Evolutionary conservation across 305 asterid species (phyloP), one percentile per base, ranked within the genome.

Genomic region (Rubia tinctorum): DNA sequence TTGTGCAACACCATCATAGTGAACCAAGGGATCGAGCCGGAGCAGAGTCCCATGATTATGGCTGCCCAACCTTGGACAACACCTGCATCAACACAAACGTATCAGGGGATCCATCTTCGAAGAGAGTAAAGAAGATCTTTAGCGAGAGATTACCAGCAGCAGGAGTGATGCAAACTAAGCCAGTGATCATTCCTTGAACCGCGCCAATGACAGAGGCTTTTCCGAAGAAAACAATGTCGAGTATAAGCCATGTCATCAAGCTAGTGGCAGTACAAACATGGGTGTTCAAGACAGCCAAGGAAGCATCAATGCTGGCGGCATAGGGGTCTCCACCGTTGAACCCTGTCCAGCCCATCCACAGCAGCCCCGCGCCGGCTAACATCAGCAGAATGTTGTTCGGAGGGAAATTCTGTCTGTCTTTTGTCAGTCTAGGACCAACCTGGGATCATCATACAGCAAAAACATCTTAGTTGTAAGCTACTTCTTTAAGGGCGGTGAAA

Each of bases 51-150:
- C 90, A 89, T 85, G 20, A 87, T 43, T 68, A 89, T 85, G 5
- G 95, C 95, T 15, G 95, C 95, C 95, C 95, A 89, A 14, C 89
- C 86, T 27, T 87, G 95, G 13, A 89, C 91, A 20, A 89, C 87
- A n/a, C 91, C 94, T 88, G 34, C 6, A 67, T 3, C 71, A 23
- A 22, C 20, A 8, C 12, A 9, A 44, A 43, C 5, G 25, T 5
- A 30, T 88, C n/a, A n/a, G n/a, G n/a, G n/a, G n/a, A 60, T 60
- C 34, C n/a, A n/a, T n/a, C n/a, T n/a, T n/a, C n/a, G 27, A 56
- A 56, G 6, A 56, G n/a, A 45, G 5, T 12, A 22, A 14, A 68
- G 27, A 20, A 12, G 37, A n/a, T 83, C 94, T 6, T 30, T 15
- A 0, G 12, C 58, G 22, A 12, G 58, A 67, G 72, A 55, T 39